Conservation (phyloP, 2,329 filamentous ascomycete genomes). For the Diaporthe sp. region DNA sequence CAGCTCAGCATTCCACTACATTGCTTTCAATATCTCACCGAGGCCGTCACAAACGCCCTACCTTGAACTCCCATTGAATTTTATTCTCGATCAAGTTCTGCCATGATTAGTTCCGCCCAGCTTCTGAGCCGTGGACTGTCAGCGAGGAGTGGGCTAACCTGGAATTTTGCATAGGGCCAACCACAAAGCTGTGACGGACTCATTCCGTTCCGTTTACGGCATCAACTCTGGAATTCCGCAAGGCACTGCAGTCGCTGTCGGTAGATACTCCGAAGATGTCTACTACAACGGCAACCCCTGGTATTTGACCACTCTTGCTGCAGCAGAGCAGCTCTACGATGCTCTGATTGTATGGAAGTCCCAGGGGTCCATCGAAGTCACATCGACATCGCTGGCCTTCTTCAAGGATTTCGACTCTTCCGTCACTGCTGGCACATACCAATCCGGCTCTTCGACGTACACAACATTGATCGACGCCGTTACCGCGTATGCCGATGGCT, state of each 20-base stretch:
- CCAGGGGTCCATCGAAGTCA: slow-evolving; percentile 74
- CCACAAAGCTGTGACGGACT: slow-evolving; percentile 81
- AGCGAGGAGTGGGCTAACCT: background rate
- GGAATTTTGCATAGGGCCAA: slow-evolving; percentile 62
- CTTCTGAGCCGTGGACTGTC: background rate
- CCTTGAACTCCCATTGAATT: background rate
- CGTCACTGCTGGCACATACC: slow-evolving; percentile 73
- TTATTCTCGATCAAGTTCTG: background rate
- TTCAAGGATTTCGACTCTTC: slow-evolving; percentile 76
- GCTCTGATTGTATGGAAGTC: slow-evolving; percentile 79
- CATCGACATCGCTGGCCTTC: slow-evolving; percentile 75
- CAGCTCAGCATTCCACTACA: background rate
- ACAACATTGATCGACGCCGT: slow-evolving; percentile 69
- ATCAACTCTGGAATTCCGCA: slow-evolving; percentile 76
- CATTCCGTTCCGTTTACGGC: slow-evolving; percentile 78
- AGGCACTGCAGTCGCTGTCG: slow-evolving; percentile 72
- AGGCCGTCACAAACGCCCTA: background rate
- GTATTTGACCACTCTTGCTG: slow-evolving; percentile 82
- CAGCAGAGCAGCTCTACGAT: slow-evolving; percentile 85
- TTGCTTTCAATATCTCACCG: background rate
- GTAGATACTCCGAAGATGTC: slow-evolving; percentile 78
- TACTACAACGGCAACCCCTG: slow-evolving; percentile 87
- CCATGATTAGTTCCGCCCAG: background rate
- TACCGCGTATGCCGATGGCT: slow-evolving; percentile 71
- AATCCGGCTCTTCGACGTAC: slow-evolving; percentile 61